Evolutionary conservation across 208 protist species (phyloP).

Genomic region (Leishmania tarentolae): DNA sequence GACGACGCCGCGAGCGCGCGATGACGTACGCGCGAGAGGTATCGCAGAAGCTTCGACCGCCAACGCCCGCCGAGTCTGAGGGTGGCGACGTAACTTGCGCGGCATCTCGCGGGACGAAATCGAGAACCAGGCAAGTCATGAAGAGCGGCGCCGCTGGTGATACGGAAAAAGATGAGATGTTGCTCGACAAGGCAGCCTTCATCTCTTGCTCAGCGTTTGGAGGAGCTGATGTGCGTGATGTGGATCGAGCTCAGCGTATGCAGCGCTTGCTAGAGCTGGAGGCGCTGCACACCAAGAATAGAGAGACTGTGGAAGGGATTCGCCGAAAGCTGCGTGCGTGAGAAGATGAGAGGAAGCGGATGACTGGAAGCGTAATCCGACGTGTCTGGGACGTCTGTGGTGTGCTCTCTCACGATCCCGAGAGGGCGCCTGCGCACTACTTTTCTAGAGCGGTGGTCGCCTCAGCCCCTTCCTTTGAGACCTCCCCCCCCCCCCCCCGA

Average conservation of each 20-base stretch:
- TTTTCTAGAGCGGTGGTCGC: not conserved
- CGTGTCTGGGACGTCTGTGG: not conserved
- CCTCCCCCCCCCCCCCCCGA: not conserved
- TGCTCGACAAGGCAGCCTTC: not conserved
- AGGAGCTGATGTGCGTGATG: constrained; percentile 2
- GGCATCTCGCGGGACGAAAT: not conserved
- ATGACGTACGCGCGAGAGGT: constrained; percentile 57
- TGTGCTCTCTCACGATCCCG: not conserved
- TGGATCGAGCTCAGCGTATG: constrained; percentile 31
- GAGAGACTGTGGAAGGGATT: constrained; percentile 52
- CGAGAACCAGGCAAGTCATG: not conserved
- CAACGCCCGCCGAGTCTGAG: not conserved
- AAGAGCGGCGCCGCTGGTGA: constrained; percentile 6
- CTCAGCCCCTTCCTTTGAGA: not conserved
- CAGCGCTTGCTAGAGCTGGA: constrained; percentile 63
- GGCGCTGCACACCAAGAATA: constrained; percentile 51
- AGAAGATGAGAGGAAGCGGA: not conserved
- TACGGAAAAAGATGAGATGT: not conserved
- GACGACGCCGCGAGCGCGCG: constrained; percentile 55
- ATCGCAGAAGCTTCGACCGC: constrained; percentile 12
- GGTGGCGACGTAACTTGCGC: not conserved
- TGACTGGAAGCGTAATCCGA: not conserved
- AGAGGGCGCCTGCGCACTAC: not conserved
- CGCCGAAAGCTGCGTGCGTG: constrained; percentile 45
- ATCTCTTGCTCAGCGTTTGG: not conserved